Conservation (phyloP, 169 alveolate species). For the Perkinsus chesapeaki region DNA sequence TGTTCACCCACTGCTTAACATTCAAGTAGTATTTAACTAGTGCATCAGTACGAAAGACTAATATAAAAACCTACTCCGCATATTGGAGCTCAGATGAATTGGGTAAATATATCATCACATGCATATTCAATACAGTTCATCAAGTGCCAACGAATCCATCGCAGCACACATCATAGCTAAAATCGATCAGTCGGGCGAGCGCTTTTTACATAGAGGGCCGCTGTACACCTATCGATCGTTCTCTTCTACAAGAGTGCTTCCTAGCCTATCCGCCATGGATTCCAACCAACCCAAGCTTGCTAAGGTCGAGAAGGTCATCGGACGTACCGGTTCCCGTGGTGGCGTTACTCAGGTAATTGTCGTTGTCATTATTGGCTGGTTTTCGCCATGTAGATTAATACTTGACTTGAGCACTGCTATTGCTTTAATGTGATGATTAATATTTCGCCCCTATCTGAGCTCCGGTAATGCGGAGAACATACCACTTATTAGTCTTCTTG, state of each 20-base stretch:
- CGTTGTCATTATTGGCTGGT: slow-evolving; percentile 26
- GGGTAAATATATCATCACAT: not conserved
- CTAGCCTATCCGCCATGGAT: not conserved
- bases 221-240: not conserved
- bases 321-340: slow-evolving; percentile 96
- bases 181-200: not conserved
- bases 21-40: no score
- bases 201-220: not conserved
- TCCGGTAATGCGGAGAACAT: not conserved
- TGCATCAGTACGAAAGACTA: not conserved
- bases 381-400: not conserved
- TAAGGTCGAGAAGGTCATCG: slow-evolving; percentile 85
- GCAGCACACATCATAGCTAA: not conserved
- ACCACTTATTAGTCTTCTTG: not conserved
- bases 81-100: not conserved
- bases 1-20: no score
- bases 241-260: slow-evolving; percentile 3
- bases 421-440: not conserved
- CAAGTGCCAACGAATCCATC: not conserved
- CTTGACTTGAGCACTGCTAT: not conserved
- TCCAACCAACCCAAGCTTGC: slow-evolving; percentile 79
- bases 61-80: slow-evolving; percentile 2
- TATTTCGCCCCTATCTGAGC: slow-evolving; percentile 4
- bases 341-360: slow-evolving; percentile 95
- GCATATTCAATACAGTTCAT: not conserved